Percentiles rank a stretch among this genome's conserved stretches.
Conservation (phyloP, 1,284 basidiomycete genomes). For the Ceratobasidium sp. region DNA sequence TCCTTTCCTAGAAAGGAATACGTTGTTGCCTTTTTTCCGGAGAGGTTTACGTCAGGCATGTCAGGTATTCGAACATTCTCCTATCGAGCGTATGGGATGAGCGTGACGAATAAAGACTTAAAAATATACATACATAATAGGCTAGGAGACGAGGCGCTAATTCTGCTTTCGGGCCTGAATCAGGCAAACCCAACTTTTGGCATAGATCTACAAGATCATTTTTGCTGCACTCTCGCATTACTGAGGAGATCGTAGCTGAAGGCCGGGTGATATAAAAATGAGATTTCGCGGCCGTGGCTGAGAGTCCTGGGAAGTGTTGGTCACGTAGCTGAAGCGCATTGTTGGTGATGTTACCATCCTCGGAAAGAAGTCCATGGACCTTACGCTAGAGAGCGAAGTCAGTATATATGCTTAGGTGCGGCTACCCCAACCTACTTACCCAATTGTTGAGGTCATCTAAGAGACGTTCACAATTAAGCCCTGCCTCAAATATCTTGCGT, state of each 20-base stretch:
- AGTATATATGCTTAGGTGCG: no score
- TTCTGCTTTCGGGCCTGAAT: conserved; percentile 6
- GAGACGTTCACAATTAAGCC: not conserved
- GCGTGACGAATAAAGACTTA: not conserved
- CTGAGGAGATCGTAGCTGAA: not conserved
- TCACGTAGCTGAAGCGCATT: no score
- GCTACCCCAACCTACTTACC: no score
- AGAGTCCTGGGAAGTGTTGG: not conserved
- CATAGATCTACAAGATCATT: not conserved
- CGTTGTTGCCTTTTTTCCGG: no score
- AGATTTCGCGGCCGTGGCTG: not conserved
- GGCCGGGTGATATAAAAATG: not conserved
- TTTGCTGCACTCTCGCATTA: not conserved
- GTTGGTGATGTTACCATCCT: no score
- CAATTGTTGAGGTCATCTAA: not conserved
- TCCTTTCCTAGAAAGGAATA: not conserved
- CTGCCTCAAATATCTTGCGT: not conserved
- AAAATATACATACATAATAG: not conserved
- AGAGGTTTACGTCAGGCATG: not conserved
- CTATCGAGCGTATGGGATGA: not conserved
- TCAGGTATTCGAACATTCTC: not conserved
- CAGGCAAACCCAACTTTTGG: conserved; percentile 1
- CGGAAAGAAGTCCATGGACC: not conserved
- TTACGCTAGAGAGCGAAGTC: no score
- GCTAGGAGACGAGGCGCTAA: not conserved